Base-by-base conservation (phyloP, 345 rosid genomes). In the Citrus reticulata region DNA sequence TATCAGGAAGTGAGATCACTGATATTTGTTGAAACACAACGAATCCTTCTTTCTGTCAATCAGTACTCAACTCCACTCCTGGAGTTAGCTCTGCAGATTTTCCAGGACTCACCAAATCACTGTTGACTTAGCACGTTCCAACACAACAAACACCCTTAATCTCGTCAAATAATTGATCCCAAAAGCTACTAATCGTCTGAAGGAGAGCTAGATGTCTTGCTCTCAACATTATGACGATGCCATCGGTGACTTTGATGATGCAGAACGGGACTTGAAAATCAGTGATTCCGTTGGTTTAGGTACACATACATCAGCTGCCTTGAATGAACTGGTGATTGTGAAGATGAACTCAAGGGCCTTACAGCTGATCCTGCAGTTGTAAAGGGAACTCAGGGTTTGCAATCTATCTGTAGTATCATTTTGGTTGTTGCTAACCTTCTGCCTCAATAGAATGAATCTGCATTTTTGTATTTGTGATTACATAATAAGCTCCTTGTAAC, bases 381-480 rank as follows among this genome's bases (percentile, higher is more conserved):
- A 25, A 42, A 84, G 72, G 79, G 73, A 51, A 86, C 29, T 39
- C 73, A 60, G 29, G 84, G 81, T 20, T 75, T 84, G 35, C 61
- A 81, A 72, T 73, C 70, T 40, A 78, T 77, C 8, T 81, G 82
- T 59, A 68, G 75, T 9, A 79, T 86, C 58, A 60, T 79, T 67
- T 82, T 83, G 34, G 82, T 77, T 74, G 77, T 81, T 69, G 74
- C 86, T 0, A 81, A 86, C 82, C 73, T 49, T 46, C 73, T 70
- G 10, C 73, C 39, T 5, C 7, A 5, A 27, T 70, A 5, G 51
- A 70, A 29, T 3, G 59, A 25, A 27, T 70, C 10, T 70, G n/a
- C 9, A 6, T 4, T 19, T 27, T 40, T 2, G 17, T 2, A 68
- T 40, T 39, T 1, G 29, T 17, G 9, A 46, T 10, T 9, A 27